Evolutionary conservation across 176 grass and related monocot genomes (phyloP).

Genomic region (Oryza meyeriana): DNA sequence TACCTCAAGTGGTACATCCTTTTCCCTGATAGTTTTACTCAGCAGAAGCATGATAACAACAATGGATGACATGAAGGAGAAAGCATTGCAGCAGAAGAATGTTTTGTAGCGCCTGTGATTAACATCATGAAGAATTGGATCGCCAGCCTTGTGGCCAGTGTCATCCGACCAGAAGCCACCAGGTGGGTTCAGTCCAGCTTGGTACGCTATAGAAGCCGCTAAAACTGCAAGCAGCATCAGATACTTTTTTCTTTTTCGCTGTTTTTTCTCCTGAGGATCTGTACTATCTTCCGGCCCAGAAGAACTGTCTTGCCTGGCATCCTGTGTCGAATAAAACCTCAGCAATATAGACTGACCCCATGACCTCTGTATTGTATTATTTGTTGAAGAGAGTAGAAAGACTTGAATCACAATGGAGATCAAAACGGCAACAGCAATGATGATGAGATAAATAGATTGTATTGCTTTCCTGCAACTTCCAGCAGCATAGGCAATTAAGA

Average conservation of each 20-base stretch:
- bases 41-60: conserved; percentile 27
- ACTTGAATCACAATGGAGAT: conserved; percentile 29
- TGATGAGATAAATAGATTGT: conserved; percentile 22
- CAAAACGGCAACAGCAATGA: conserved; percentile 28
- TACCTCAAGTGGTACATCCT: background rate
- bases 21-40: conserved; percentile 12
- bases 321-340: no score
- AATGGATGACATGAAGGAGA: conserved; percentile 39
- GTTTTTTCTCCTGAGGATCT: background rate
- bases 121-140: conserved; percentile 23
- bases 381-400: conserved; percentile 16
- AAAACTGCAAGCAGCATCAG: conserved; percentile 57
- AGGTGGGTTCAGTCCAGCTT: conserved; percentile 50
- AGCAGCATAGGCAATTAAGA: conserved; percentile 35
- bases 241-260: conserved; percentile 30
- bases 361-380: background rate
- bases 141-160: conserved; percentile 3
- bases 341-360: no score
- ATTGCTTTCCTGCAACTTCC: conserved; percentile 31
- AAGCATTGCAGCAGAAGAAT: conserved; percentile 38
- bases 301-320: background rate
- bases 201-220: conserved; percentile 41
- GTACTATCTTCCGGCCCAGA: background rate
- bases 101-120: background rate
- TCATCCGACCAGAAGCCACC: conserved; percentile 37